phyloP scores from a whole-genome alignment of 2,329 filamentous ascomycete species.

The Rhynchosporium graminicola region DNA sequence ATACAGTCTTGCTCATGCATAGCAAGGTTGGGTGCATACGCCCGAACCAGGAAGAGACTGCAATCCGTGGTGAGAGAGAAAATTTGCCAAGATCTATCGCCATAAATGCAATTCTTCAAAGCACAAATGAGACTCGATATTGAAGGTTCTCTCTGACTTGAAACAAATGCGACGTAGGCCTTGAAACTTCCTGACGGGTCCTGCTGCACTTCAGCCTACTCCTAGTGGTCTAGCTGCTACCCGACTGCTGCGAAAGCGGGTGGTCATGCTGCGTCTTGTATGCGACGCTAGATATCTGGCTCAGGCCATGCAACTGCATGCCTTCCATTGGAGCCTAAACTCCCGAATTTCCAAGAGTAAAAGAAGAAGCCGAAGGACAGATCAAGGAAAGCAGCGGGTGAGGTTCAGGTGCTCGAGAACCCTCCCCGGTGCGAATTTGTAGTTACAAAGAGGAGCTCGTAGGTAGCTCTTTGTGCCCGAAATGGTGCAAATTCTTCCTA shows the following conservation, averaged over 20 bases:
- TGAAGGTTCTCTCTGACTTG: neutral
- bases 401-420: neutral
- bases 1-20: slow-evolving; percentile 22
- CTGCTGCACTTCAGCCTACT: slow-evolving; percentile 10
- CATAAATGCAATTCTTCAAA: neutral
- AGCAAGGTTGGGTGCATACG: slow-evolving; percentile 5
- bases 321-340: neutral
- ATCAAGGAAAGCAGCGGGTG: neutral
- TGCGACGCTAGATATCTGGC: slow-evolving; percentile 10
- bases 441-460: neutral
- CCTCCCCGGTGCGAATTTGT: neutral
- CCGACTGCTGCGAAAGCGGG: slow-evolving; percentile 4
- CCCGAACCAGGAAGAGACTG: slow-evolving; percentile 4
- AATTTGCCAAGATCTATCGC: neutral
- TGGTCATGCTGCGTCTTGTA: slow-evolving; percentile 13
- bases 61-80: slow-evolving; percentile 4
- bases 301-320: neutral
- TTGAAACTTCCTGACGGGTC: slow-evolving; percentile 1
- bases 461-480: neutral
- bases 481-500: neutral
- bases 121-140: neutral
- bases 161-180: neutral
- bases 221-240: slow-evolving; percentile 20
- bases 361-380: neutral
- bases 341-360: neutral